Percentiles rank a stretch among this genome's conserved stretches.
These are phyloP conservation scores for Tulasnella sp. DNA, from an alignment of 768 basidiomycete species.

Conservation along the genomic window DNA sequence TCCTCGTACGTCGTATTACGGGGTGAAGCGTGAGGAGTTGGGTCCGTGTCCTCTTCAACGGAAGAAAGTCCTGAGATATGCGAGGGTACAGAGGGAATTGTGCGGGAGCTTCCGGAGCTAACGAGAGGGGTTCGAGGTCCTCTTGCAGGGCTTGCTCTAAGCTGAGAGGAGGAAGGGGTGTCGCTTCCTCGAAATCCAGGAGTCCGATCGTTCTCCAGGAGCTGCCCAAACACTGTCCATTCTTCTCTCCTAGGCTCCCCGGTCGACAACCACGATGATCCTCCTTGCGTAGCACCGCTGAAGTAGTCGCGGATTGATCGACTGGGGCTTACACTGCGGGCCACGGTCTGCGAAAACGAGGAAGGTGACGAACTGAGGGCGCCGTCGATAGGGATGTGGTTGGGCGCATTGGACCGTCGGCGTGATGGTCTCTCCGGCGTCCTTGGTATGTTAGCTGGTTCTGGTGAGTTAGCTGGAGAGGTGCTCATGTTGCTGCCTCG, in stretches of 20 bases:
- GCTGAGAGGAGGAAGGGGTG: background rate
- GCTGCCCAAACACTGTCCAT: slow-evolving; percentile 12
- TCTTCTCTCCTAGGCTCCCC: background rate
- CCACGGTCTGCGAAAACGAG: background rate
- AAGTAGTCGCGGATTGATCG: background rate
- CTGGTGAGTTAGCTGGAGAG: background rate
- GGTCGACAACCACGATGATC: background rate
- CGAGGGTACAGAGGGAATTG: background rate
- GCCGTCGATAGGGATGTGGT: background rate
- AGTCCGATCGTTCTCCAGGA: slow-evolving; percentile 2
- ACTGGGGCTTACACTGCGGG: background rate
- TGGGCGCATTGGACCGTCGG: background rate
- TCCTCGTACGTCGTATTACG: background rate
- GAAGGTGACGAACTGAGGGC: background rate
- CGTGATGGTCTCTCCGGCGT: background rate
- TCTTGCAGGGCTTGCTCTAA: background rate
- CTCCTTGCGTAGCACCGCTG: background rate
- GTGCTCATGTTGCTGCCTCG: background rate
- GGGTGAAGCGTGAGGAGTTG: background rate
- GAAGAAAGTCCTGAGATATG: background rate
- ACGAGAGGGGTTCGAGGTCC: background rate
- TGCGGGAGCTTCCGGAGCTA: background rate
- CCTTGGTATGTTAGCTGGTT: background rate
- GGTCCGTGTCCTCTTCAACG: background rate
- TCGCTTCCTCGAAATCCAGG: background rate